These are phyloP conservation scores for Nicotiana otophora DNA, from an alignment of 257 asterid species.

Conservation along the genomic window DNA sequence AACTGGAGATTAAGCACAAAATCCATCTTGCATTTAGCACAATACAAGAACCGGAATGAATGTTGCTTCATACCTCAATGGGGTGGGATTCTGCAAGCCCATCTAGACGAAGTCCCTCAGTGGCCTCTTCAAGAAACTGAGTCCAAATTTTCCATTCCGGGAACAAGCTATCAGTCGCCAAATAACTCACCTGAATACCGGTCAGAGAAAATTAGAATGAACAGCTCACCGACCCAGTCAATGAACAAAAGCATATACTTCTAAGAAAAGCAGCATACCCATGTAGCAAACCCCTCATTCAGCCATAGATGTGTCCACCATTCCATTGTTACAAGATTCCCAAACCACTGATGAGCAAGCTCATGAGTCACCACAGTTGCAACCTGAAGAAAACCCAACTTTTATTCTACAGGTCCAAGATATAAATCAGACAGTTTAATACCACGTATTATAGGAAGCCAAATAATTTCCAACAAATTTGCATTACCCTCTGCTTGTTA, in stretches of 20 bases:
- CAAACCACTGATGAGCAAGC: conserved; percentile 98
- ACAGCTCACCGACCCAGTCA: not conserved
- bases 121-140: conserved; percentile 81
- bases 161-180: conserved; percentile 80
- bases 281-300: conserved; percentile 93
- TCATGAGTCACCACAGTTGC: conserved; percentile 94
- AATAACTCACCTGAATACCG: conserved; percentile 74
- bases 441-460: conserved; percentile 2
- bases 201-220: conserved; percentile 12
- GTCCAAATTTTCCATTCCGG: conserved; percentile 97
- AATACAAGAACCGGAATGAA: not conserved
- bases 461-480: conserved; percentile 16
- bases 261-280: conserved; percentile 45
- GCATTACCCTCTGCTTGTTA: conserved; percentile 87
- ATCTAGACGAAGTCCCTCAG: conserved; percentile 86
- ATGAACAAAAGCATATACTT: conserved; percentile 12
- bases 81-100: conserved; percentile 94
- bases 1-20: conserved; percentile 1
- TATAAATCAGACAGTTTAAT: not conserved
- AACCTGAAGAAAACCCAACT: conserved; percentile 47
- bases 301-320: conserved; percentile 99
- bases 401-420: conserved; percentile 2
- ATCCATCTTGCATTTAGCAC: not conserved
- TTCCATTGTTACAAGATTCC: conserved; percentile 98
- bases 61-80: conserved; percentile 55